A percentile compares a stretch with the other conserved stretches of the same genome.
Evolutionary conservation across 139 green algal species (phyloP).

Genomic region (Chlamydomonas sphaeroides): DNA sequence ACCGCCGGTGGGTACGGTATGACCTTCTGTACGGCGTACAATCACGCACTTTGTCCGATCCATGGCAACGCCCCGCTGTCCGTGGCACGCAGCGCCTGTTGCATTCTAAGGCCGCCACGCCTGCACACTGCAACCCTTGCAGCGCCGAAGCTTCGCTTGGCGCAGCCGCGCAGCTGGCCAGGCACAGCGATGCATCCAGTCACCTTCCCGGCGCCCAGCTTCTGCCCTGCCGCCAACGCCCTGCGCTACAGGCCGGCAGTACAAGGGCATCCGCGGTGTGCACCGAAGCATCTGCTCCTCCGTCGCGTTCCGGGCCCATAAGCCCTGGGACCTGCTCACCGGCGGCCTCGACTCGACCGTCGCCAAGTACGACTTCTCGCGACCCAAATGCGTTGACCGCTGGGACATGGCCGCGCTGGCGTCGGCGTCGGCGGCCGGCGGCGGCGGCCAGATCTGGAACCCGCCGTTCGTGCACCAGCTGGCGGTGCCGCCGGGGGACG

Average conservation of each 20-base stretch:
- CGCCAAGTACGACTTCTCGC: slow-evolving; percentile 59
- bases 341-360: slow-evolving; percentile 71
- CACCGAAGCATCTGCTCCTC: slow-evolving; percentile 68
- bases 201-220: no score
- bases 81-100: no score
- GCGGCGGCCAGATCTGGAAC: slow-evolving; percentile 68
- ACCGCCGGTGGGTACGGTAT: slow-evolving; percentile 5
- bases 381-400: slow-evolving; percentile 45
- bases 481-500: slow-evolving; percentile 43
- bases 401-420: slow-evolving; percentile 37
- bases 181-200: no score
- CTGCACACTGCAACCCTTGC: no score
- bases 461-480: slow-evolving; percentile 72
- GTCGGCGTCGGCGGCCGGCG: neutral
- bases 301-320: slow-evolving; percentile 64
- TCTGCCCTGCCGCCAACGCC: no score
- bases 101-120: no score
- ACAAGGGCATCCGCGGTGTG: slow-evolving; percentile 62
- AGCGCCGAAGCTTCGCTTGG: no score
- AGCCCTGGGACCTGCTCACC: slow-evolving; percentile 71
- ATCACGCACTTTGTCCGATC: no score
- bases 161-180: neutral
- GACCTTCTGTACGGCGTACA: no score
- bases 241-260: slow-evolving; percentile 29
- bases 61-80: no score